Evolutionary conservation across 139 green algal genomes (phyloP).

Genomic region (Tetradesmus lagerheimii): DNA sequence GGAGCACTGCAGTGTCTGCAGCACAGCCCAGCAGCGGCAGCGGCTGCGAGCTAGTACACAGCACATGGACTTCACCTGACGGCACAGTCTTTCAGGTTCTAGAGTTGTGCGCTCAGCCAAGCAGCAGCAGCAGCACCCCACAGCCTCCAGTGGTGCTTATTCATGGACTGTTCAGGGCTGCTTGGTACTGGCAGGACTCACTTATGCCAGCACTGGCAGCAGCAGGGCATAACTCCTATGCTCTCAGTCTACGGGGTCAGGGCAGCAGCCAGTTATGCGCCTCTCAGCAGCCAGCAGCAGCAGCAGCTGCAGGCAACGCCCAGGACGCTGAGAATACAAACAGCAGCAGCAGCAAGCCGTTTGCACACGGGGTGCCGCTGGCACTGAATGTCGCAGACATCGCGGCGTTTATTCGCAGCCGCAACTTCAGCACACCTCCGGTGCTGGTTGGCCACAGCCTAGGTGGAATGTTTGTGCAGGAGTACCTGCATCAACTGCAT

Average conservation of each 20-base stretch:
- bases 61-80: slow-evolving; percentile 1
- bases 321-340: neutral
- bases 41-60: neutral
- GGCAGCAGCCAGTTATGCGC: slow-evolving; percentile 45
- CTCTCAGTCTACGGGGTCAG: slow-evolving; percentile 70
- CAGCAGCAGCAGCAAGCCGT: slow-evolving; percentile 22
- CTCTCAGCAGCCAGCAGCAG: neutral
- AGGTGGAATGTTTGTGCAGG: slow-evolving; percentile 48
- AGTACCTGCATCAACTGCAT: slow-evolving; percentile 31
- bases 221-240: slow-evolving; percentile 61
- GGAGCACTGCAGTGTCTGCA: neutral
- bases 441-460: slow-evolving; percentile 45
- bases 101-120: neutral
- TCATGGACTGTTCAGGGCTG: slow-evolving; percentile 43
- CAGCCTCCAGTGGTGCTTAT: slow-evolving; percentile 34
- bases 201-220: slow-evolving; percentile 29
- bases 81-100: slow-evolving; percentile 23
- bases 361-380: slow-evolving; percentile 30
- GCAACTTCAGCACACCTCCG: slow-evolving; percentile 11
- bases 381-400: slow-evolving; percentile 42
- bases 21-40: neutral
- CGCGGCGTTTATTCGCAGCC: slow-evolving; percentile 27
- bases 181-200: slow-evolving; percentile 36
- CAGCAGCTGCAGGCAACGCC: slow-evolving; percentile 4
- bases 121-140: neutral